Percentiles rank a stretch among this genome's conserved stretches.
These are phyloP conservation scores for Auricularia auricula-judae DNA, from an alignment of 768 basidiomycete genomes.

Conservation along the genomic window DNA sequence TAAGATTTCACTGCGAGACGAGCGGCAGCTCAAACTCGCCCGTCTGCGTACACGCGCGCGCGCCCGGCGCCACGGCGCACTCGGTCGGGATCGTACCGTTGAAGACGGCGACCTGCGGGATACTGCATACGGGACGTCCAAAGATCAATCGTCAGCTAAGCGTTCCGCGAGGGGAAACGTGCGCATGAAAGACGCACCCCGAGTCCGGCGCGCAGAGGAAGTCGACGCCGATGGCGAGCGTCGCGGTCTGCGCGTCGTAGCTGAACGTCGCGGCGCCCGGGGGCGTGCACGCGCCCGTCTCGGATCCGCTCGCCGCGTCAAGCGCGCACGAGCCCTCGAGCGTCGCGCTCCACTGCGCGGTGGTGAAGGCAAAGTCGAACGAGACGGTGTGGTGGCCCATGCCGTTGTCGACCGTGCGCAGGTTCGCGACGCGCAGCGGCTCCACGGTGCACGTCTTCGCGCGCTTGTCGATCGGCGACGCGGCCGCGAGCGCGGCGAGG, in stretches of 20 bases:
- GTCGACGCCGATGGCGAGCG: neutral
- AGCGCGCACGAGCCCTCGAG: neutral
- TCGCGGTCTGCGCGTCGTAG: neutral
- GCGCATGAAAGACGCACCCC: neutral
- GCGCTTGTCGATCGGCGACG: neutral
- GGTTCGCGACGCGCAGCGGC: neutral
- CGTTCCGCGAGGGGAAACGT: neutral
- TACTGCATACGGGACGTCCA: neutral
- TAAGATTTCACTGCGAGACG: neutral
- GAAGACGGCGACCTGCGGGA: neutral
- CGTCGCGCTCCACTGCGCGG: neutral
- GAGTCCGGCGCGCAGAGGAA: neutral
- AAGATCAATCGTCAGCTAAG: neutral
- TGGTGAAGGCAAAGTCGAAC: neutral
- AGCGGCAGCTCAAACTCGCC: neutral
- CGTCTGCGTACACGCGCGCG: neutral
- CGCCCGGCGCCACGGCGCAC: neutral
- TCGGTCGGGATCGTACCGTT: neutral
- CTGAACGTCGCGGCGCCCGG: neutral
- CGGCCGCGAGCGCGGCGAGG: neutral
- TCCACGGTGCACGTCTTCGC: neutral
- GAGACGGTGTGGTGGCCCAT: neutral
- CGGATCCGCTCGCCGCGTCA: neutral
- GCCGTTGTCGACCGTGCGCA: neutral
- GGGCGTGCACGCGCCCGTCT: neutral